phyloP scores from a whole-genome alignment of 371 early-diverging fungal genomes.

The Dichotomocladium elegans region DNA sequence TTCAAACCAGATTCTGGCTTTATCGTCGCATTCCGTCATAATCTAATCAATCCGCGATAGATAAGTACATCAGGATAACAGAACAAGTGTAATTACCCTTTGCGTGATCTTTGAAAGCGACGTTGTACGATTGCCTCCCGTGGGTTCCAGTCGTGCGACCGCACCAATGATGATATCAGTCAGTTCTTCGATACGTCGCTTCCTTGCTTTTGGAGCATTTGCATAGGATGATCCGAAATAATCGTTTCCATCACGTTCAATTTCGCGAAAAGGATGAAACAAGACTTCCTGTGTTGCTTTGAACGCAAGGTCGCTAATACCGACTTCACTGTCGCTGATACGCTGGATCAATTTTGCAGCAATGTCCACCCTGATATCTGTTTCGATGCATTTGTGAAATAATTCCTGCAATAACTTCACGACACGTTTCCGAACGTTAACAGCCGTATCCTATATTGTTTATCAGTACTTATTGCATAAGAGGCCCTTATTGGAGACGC shows the following conservation, averaged over 20 bases:
- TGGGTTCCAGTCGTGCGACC: conserved; percentile 28
- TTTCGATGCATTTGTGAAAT: conserved; percentile 48
- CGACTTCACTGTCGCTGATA: conserved; percentile 75
- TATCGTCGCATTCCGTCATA: conserved; percentile 29
- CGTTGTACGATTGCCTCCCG: conserved; percentile 9
- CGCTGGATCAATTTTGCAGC: conserved; percentile 70
- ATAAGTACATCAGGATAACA: neutral
- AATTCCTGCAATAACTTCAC: conserved; percentile 75
- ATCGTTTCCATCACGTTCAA: conserved; percentile 32
- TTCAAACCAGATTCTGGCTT: conserved; percentile 26
- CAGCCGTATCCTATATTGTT: conserved; percentile 70
- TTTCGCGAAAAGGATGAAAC: conserved; percentile 53
- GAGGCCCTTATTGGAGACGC: neutral
- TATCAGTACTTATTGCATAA: neutral
- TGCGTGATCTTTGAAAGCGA: conserved; percentile 28
- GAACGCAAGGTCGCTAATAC: conserved; percentile 70
- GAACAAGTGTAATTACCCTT: conserved; percentile 13
- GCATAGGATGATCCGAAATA: conserved; percentile 32
- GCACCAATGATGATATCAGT: conserved; percentile 47
- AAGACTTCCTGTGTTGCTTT: conserved; percentile 71
- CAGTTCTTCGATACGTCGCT: conserved; percentile 34
- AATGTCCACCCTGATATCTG: conserved; percentile 63
- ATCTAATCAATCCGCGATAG: conserved; percentile 14
- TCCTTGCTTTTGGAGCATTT: conserved; percentile 30
- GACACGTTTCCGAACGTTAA: conserved; percentile 83